A percentile compares a stretch with the other conserved stretches of the same genome.
phyloP scores from a whole-genome alignment of 768 basidiomycete species.

The Stropharia rugosoannulata region DNA sequence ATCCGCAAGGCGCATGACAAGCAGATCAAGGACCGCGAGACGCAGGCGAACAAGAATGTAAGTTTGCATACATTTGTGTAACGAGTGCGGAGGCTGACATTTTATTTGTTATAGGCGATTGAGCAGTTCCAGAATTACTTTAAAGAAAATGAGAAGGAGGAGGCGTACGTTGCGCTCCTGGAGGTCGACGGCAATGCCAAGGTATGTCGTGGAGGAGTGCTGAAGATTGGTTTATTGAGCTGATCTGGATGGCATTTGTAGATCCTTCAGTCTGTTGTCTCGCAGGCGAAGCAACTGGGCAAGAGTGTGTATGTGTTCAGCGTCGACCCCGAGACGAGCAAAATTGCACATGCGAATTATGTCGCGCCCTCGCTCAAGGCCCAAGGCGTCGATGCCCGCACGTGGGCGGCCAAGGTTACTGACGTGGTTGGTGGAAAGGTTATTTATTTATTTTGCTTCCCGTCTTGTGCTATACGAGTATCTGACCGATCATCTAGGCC shows the following conservation, averaged over 20 bases:
- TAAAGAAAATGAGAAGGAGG: constrained; percentile 67
- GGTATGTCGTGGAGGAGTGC: constrained; percentile 34
- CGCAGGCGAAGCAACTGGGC: constrained; percentile 75
- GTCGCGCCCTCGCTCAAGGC: constrained; percentile 59
- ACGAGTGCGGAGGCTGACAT: background rate
- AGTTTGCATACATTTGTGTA: constrained; percentile 10
- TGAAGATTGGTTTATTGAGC: background rate
- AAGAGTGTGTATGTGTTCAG: constrained; percentile 92
- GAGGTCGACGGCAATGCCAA: constrained; percentile 86
- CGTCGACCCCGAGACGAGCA: constrained; percentile 62
- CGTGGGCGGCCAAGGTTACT: constrained; percentile 81
- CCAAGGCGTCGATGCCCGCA: constrained; percentile 76
- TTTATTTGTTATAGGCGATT: constrained; percentile 48
- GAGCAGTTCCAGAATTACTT: constrained; percentile 75
- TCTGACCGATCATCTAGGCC: constrained; percentile 46
- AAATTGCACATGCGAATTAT: constrained; percentile 87
- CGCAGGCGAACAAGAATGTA: constrained; percentile 76
- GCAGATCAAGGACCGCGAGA: constrained; percentile 78
- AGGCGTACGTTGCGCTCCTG: constrained; percentile 68
- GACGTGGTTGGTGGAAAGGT: constrained; percentile 92
- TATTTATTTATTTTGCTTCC: background rate
- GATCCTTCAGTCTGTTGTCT: constrained; percentile 74
- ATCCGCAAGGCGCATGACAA: constrained; percentile 86
- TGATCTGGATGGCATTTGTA: constrained; percentile 23
- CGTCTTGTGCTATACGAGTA: background rate